Percentiles rank a stretch among this genome's conserved stretches.
phyloP scores from a whole-genome alignment of 176 grass and related monocot genomes.

The Paspalum notatum region DNA sequence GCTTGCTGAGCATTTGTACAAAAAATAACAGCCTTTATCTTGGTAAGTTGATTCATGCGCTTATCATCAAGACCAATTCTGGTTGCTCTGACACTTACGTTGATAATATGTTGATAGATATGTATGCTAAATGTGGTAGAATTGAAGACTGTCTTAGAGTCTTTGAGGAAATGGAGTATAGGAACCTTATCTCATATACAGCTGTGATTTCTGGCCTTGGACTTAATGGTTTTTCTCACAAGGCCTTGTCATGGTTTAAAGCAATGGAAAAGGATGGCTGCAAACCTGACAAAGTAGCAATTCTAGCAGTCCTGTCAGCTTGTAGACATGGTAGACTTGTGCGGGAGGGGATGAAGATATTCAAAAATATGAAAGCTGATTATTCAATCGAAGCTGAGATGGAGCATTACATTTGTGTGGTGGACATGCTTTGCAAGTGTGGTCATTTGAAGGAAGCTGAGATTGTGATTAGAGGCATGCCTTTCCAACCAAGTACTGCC shows the following conservation, averaged over 20 bases:
- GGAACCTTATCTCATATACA: constrained; percentile 79
- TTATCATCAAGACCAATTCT: constrained; percentile 66
- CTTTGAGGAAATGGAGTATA: constrained; percentile 69
- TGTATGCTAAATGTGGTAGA: constrained; percentile 91
- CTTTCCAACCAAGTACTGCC: constrained; percentile 63
- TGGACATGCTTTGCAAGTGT: constrained; percentile 74
- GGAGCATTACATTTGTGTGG: constrained; percentile 81
- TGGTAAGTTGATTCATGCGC: constrained; percentile 66
- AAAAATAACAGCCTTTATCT: constrained; percentile 68
- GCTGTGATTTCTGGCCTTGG: constrained; percentile 73
- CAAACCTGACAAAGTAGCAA: constrained; percentile 69
- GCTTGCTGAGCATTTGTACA: constrained; percentile 72
- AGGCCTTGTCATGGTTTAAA: constrained; percentile 71
- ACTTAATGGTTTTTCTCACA: constrained; percentile 63
- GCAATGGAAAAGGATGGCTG: constrained; percentile 60
- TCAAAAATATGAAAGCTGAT: constrained; percentile 57
- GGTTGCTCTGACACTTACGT: constrained; percentile 56
- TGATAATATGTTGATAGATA: constrained; percentile 73
- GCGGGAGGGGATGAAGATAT: constrained; percentile 67
- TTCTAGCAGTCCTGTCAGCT: constrained; percentile 65
- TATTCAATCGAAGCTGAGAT: constrained; percentile 64
- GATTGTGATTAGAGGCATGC: constrained; percentile 66
- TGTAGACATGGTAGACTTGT: constrained; percentile 76
- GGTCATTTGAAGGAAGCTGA: constrained; percentile 67
- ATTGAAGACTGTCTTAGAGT: constrained; percentile 66